Conservation (phyloP, 768 basidiomycete species). For the Hirschioporus abietinus region DNA sequence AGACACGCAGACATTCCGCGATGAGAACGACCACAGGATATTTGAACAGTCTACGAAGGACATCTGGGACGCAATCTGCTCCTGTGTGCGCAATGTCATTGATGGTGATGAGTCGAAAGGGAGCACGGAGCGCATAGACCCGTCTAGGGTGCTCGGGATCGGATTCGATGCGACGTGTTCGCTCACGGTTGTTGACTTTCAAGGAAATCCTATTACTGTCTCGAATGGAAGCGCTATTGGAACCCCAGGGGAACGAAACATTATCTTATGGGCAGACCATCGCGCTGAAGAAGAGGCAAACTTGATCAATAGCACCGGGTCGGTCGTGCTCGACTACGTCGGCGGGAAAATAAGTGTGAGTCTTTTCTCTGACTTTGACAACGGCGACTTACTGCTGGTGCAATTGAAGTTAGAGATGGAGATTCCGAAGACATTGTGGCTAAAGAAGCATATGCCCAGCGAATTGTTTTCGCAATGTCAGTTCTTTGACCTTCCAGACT, state of each 20-base stretch:
- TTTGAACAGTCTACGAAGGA: slow-evolving; percentile 94
- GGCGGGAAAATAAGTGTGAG: slow-evolving; percentile 91
- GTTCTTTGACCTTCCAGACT: slow-evolving; percentile 93
- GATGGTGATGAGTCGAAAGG: slow-evolving; percentile 33
- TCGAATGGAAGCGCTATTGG: slow-evolving; percentile 65
- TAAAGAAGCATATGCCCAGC: slow-evolving; percentile 81
- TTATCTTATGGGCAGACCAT: slow-evolving; percentile 97
- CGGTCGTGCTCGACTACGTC: slow-evolving; percentile 87
- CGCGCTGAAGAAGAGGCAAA: slow-evolving; percentile 90
- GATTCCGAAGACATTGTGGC: slow-evolving; percentile 95
- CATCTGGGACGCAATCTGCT: slow-evolving; percentile 74
- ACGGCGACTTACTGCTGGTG: slow-evolving; percentile 3
- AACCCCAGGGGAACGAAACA: slow-evolving; percentile 66
- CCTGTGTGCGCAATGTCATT: slow-evolving; percentile 60
- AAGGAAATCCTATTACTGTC: slow-evolving; percentile 71
- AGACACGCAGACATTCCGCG: slow-evolving; percentile 81
- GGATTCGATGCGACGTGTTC: slow-evolving; percentile 98
- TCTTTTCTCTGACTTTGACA: slow-evolving; percentile 6
- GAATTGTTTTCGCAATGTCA: slow-evolving; percentile 69
- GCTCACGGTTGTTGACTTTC: slow-evolving; percentile 73
- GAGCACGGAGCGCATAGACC: slow-evolving; percentile 34
- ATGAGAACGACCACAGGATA: slow-evolving; percentile 79
- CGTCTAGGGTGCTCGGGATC: slow-evolving; percentile 71
- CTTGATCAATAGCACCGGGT: slow-evolving; percentile 79
- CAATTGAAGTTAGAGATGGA: slow-evolving; percentile 90